Base-by-base conservation (phyloP, 306 rosid species). In the Herpetospermum pedunculosum region DNA sequence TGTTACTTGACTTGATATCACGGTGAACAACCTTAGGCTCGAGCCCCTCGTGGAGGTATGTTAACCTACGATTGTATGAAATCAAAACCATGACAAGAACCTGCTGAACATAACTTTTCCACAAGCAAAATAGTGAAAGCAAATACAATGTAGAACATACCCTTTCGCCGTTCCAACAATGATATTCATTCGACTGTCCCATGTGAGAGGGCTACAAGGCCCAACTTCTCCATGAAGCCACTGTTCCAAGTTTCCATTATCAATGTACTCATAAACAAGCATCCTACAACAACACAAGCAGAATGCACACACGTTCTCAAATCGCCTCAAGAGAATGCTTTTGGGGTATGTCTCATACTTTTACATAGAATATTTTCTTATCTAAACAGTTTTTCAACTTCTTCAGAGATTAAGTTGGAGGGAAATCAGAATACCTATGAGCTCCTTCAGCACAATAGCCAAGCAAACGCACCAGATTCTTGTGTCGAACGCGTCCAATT, bases 361-460 rank as follows among this genome's bases (percentile, higher is more conserved):
- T 1, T 1, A 13, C 60, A 59, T 30, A 14, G 12, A 30, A 59
- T 11, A 14, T 5, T 30, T 59, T 21, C 58, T 52, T 9, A 53
- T 10, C 15, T 23, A 3, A 10, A 8, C 32, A 58, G 19, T 58
- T 58, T 14, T 32, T 28, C 5, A 70, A 48, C 18, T 26, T 70
- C 29, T 2, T 14, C 15, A 23, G 74, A 32, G 25, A 44, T 23
- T 21, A 62, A n/a, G 0, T 8, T 35, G 46, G 16, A 62, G 70
- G 25, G 8, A 37, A 8, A 63, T 63, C 70, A 37, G 74, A 46
- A 46, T 76, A 84, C 91, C 91, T 79, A 29, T 87, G 87, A 75
- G 91, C 84, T 77, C 91, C 88, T 82, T 84, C 91, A 75, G 83
- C 91, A 65, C 91, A 87, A 77, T 87, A 87, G 57, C 88, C 91